Percentiles rank a stretch among this genome's conserved stretches.
phyloP scores from a whole-genome alignment of 768 basidiomycete genomes.

The Wakefieldia striispora region DNA sequence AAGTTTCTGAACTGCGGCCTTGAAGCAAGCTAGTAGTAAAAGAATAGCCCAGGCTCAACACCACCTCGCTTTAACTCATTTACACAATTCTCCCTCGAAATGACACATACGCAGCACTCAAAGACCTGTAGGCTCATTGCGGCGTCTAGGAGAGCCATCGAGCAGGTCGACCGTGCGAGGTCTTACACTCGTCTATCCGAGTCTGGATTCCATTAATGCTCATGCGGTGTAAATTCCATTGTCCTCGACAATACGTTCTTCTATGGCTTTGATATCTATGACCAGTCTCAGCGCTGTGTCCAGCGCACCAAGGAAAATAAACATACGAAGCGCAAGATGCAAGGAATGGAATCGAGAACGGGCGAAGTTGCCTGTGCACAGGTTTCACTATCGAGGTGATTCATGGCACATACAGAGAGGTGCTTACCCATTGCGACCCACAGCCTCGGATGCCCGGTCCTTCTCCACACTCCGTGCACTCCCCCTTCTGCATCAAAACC shows the following conservation, averaged over 20 bases:
- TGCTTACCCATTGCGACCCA: conserved; percentile 29
- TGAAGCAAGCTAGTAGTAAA: too few species aligned
- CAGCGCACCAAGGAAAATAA: not conserved
- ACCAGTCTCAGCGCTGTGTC: not conserved
- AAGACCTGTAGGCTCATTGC: too few species aligned
- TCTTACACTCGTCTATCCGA: too few species aligned
- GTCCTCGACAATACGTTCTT: conserved; percentile 23
- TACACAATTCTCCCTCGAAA: too few species aligned
- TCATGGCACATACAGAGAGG: not conserved
- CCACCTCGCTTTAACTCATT: too few species aligned
- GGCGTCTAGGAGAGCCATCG: too few species aligned
- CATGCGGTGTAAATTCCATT: not conserved
- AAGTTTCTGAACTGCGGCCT: too few species aligned
- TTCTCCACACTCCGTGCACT: conserved; percentile 40
- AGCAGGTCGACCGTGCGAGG: too few species aligned
- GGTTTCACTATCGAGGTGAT: not conserved
- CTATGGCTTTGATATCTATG: too few species aligned
- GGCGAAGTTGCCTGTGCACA: conserved; percentile 16
- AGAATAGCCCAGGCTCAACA: too few species aligned
- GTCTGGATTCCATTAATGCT: too few species aligned
- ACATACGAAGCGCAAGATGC: conserved; percentile 31
- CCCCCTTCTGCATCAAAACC: conserved; percentile 67
- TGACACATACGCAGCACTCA: too few species aligned
- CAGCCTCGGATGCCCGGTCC: conserved; percentile 35
- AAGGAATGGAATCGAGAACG: conserved; percentile 27